phyloP scores from a whole-genome alignment of 805 yeast genomes.

The Vanderwaltozyma tropicalis region DNA sequence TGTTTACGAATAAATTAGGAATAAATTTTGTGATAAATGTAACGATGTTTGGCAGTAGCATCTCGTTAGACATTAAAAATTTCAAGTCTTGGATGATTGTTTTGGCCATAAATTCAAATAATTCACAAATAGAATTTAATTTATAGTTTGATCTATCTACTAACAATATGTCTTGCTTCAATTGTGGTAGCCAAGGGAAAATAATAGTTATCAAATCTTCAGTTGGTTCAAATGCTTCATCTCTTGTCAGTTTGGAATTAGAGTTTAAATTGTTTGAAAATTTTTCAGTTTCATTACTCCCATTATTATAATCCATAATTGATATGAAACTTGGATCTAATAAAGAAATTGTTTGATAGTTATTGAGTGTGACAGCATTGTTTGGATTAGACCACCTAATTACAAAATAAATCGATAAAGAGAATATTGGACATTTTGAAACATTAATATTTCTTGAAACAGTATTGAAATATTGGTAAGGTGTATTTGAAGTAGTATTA shows the following conservation, averaged over 20 bases:
- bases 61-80: slow-evolving; percentile 12
- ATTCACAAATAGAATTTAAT: slow-evolving; percentile 24
- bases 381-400: slow-evolving; percentile 23
- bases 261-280: background rate
- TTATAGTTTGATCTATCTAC: slow-evolving; percentile 26
- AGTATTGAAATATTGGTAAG: slow-evolving; percentile 27
- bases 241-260: slow-evolving; percentile 9
- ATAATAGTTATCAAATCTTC: slow-evolving; percentile 15
- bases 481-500: slow-evolving; percentile 15
- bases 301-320: background rate
- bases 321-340: slow-evolving; percentile 16
- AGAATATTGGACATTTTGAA: slow-evolving; percentile 27
- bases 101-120: slow-evolving; percentile 25
- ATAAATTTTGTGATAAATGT: slow-evolving; percentile 20
- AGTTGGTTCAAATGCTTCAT: slow-evolving; percentile 17
- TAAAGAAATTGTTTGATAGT: slow-evolving; percentile 15
- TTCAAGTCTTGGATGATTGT: slow-evolving; percentile 24
- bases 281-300: background rate
- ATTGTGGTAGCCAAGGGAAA: slow-evolving; percentile 25
- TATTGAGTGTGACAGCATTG: slow-evolving; percentile 16
- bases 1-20: slow-evolving; percentile 20
- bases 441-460: slow-evolving; percentile 25
- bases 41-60: slow-evolving; percentile 22
- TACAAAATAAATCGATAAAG: slow-evolving; percentile 25
- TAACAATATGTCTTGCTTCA: slow-evolving; percentile 19